Percentiles rank a stretch among this genome's conserved stretches.
Conservation (phyloP, 805 yeast species). For the Metschnikowia shivogae region DNA sequence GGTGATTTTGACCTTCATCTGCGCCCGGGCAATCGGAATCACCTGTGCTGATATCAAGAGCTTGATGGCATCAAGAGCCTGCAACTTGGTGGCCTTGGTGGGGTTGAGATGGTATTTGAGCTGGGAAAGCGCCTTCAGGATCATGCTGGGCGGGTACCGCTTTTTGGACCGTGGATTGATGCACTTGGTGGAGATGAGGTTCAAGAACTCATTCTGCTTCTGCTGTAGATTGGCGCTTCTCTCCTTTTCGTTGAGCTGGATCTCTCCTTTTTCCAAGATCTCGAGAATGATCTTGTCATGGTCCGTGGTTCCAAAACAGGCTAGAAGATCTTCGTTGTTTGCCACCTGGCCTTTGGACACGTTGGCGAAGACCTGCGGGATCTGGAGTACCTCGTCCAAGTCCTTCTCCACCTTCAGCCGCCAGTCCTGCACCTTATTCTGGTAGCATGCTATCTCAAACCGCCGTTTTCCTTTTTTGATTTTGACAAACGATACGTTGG, state of each 20-base stretch:
- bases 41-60: conserved; percentile 71
- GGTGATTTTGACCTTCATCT: conserved; percentile 77
- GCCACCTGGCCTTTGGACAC: conserved; percentile 96
- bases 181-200: conserved; percentile 82
- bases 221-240: conserved; percentile 70
- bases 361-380: conserved; percentile 88
- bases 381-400: conserved; percentile 91
- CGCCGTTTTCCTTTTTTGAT: conserved; percentile 88
- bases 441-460: conserved; percentile 94
- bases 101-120: conserved; percentile 76
- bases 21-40: conserved; percentile 91
- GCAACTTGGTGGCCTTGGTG: conserved; percentile 73
- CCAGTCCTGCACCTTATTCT: conserved; percentile 95
- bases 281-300: conserved; percentile 72
- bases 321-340: conserved; percentile 72
- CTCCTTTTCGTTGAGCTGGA: conserved; percentile 92
- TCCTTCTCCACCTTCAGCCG: conserved; percentile 85
- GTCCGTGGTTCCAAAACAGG: conserved; percentile 73
- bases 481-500: conserved; percentile 90
- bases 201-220: conserved; percentile 76
- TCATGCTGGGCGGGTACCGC: conserved; percentile 92
- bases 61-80: conserved; percentile 89
- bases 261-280: conserved; percentile 86
- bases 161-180: conserved; percentile 86
- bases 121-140: conserved; percentile 77